Base-by-base conservation (phyloP, 495 filamentous ascomycete species). In the Hyaloscypha finlandica region DNA sequence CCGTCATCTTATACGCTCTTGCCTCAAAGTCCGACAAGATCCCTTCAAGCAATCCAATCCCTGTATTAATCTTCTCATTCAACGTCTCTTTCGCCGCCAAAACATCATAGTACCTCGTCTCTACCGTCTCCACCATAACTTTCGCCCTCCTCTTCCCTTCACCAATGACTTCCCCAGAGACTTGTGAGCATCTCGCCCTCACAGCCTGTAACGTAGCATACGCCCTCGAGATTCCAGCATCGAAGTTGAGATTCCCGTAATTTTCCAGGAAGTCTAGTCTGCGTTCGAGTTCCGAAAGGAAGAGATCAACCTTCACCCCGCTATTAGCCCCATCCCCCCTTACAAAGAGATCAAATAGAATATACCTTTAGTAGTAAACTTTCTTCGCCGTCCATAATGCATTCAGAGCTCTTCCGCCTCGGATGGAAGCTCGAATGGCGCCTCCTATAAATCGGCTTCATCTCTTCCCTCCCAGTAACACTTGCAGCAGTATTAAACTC, bases 51-150 rank as follows among this genome's bases (percentile, higher is more conserved):
- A 98, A 79, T 60, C 90, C 90, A 66, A 99, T 88, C 12, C 92
- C 92, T 22, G 91, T 88, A 66, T 91, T 88, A 4, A 93, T 93
- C 77, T 97, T 97, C 70, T 96, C 92, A 70, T 94, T 92, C 74
- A 98, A 77, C 4, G 95, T 92, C 65, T 90, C 93, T 67, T 93
- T 93, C 11, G 89, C 91, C 8, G 85, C 88, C 63, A 99, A 76
- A n/a, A 88, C 94, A 66, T 94, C 91, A 35, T 94, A 90, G 78
- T 98, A 99, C 67, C 91, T 84, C 14, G 84, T 86, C 74, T 99
- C 95, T n/a, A 99, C 81, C 2, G 92, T 96, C 65, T 98, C 95
- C 20, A 99, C 92, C 76, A 98, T 86, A 54, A 97, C 87, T 70
- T 90, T 89, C 48, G 96, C 91, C 56, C 92, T 85, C 68, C 91